Evolutionary conservation across 1,284 basidiomycete genomes (phyloP).

Genomic region (Cryptococcus deneoformans): DNA sequence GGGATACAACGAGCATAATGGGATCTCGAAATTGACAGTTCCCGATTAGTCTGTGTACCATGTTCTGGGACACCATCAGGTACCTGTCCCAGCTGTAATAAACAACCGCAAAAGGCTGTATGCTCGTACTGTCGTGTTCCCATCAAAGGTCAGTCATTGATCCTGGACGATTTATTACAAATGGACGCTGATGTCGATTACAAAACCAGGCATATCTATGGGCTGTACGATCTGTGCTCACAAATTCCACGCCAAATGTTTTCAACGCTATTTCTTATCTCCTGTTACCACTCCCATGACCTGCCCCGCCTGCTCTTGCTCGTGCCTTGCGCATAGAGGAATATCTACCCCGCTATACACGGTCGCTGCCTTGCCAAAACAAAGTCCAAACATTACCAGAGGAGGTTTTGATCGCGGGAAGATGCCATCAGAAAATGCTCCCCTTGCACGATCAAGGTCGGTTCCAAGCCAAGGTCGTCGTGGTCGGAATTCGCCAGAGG

Average conservation of each 20-base stretch:
- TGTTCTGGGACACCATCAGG: conserved; percentile 11
- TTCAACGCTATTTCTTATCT: conserved; percentile 22
- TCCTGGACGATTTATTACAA: not conserved
- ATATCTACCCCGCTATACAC: conserved; percentile 19
- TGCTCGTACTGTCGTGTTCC: conserved; percentile 75
- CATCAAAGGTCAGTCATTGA: conserved; percentile 61
- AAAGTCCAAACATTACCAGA: conserved; percentile 6
- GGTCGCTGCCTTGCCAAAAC: conserved; percentile 5
- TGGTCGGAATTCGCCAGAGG: not conserved
- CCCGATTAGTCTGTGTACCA: conserved; percentile 18
- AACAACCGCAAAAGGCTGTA: conserved; percentile 52
- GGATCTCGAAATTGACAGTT: not conserved
- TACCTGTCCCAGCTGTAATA: conserved; percentile 57
- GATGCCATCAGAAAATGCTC: not conserved
- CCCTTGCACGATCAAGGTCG: not conserved
- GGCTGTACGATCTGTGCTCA: conserved; percentile 66
- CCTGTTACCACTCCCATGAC: conserved; percentile 10
- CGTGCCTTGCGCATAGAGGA: conserved; percentile 24
- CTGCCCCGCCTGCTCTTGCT: conserved; percentile 40
- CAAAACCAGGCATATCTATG: conserved; percentile 61
- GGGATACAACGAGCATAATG: not conserved
- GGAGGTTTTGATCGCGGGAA: conserved; percentile 6
- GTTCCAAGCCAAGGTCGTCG: not conserved
- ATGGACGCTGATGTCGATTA: not conserved
- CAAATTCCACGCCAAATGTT: conserved; percentile 63